phyloP scores from a whole-genome alignment of 1,139 yeast genomes.

The Candida smagusa region DNA sequence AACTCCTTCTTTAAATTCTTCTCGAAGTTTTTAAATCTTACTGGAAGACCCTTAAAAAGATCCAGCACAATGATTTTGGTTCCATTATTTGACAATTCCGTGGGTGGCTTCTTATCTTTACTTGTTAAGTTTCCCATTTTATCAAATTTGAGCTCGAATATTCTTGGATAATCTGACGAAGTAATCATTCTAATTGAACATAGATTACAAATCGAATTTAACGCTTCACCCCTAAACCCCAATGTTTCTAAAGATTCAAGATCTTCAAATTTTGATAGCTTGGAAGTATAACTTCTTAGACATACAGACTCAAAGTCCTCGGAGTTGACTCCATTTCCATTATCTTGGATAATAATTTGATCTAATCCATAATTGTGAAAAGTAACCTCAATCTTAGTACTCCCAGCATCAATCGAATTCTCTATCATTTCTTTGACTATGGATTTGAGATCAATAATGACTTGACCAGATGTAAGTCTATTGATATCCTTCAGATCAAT shows the following conservation, averaged over 20 bases:
- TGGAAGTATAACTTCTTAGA: conserved; percentile 77
- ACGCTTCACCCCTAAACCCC: conserved; percentile 87
- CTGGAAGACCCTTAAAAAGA: conserved; percentile 67
- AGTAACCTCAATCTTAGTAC: conserved; percentile 62
- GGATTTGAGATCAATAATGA: conserved; percentile 71
- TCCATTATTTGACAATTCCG: conserved; percentile 45
- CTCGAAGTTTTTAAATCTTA: conserved; percentile 65
- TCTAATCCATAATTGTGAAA: conserved; percentile 77
- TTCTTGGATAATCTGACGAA: conserved; percentile 57
- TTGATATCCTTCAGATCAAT: conserved; percentile 56
- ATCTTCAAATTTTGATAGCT: conserved; percentile 57
- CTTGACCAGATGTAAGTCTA: conserved; percentile 88
- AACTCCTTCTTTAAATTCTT: conserved; percentile 73
- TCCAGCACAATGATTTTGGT: conserved; percentile 52
- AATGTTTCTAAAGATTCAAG: conserved; percentile 51
- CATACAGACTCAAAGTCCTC: conserved; percentile 64
- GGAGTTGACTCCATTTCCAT: conserved; percentile 69
- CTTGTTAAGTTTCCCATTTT: conserved; percentile 46
- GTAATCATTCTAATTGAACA: conserved; percentile 56
- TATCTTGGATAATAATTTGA: conserved; percentile 66
- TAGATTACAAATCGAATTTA: conserved; percentile 67
- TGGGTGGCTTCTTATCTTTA: conserved; percentile 40
- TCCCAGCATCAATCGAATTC: conserved; percentile 77
- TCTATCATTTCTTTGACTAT: conserved; percentile 85
- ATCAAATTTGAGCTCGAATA: conserved; percentile 51